Conservation (phyloP, 1,139 yeast species). For the Suzukiozyma palmioleophila region DNA sequence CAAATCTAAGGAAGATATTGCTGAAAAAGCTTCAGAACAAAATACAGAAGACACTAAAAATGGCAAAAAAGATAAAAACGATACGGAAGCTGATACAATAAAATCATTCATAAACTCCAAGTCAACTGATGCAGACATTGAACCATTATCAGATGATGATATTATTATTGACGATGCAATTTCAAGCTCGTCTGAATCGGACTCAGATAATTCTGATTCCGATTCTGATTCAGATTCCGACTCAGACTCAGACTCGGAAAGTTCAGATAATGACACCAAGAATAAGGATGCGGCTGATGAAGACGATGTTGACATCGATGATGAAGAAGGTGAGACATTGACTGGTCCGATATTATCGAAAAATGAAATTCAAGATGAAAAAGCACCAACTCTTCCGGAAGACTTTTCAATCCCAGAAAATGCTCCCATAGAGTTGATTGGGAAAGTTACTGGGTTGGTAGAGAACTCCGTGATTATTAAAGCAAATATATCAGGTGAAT, state of each 20-base stretch:
- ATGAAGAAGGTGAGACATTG: conserved; percentile 41
- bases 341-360: conserved; percentile 67
- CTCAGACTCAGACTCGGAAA: conserved; percentile 15
- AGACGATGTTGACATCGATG: conserved; percentile 20
- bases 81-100: conserved; percentile 1
- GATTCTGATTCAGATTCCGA: conserved; percentile 19
- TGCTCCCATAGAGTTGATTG: conserved; percentile 70
- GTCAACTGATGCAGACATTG: conserved; percentile 7
- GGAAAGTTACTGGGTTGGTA: conserved; percentile 65
- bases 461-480: conserved; percentile 70
- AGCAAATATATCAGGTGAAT: conserved; percentile 81
- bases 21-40: not conserved
- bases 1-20: not conserved
- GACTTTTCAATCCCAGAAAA: conserved; percentile 52
- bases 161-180: conserved; percentile 15
- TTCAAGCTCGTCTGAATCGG: conserved; percentile 13
- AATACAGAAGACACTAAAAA: no score
- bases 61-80: not conserved
- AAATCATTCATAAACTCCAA: conserved; percentile 4
- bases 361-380: conserved; percentile 70
- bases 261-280: conserved; percentile 15
- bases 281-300: conserved; percentile 12
- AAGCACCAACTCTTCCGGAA: conserved; percentile 66
- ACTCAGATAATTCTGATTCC: conserved; percentile 11
- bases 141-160: conserved; percentile 26